Evolutionary conservation across 2,329 filamentous ascomycete species (phyloP).

Genomic region (Neonectria coccinea): DNA sequence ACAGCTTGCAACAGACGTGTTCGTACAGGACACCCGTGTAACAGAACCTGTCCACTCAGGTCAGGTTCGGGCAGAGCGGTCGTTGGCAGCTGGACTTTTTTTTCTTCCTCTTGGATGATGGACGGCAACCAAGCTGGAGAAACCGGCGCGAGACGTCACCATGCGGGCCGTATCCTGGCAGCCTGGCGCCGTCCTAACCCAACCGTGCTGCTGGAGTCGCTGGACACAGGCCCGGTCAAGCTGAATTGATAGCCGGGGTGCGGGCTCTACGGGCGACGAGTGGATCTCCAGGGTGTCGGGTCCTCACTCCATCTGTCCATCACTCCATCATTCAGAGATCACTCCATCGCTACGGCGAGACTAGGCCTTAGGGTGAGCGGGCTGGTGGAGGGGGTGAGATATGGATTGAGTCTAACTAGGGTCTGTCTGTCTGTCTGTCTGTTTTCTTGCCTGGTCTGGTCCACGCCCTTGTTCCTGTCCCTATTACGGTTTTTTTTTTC

Average conservation of each 20-base stretch:
- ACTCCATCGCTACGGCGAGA: slow-evolving; percentile 1
- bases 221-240: slow-evolving; percentile 11
- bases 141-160: slow-evolving; percentile 13
- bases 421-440: not conserved
- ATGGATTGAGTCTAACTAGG: not conserved
- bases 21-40: slow-evolving; percentile 34
- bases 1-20: slow-evolving; percentile 25
- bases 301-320: slow-evolving; percentile 4
- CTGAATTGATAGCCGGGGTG: slow-evolving; percentile 10
- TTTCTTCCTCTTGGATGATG: slow-evolving; percentile 16
- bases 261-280: slow-evolving; percentile 12
- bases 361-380: not conserved
- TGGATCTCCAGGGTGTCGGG: slow-evolving; percentile 16
- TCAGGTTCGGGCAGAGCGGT: slow-evolving; percentile 18
- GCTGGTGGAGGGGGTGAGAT: not conserved
- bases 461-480: not conserved
- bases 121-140: slow-evolving; percentile 13
- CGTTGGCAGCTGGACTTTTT: slow-evolving; percentile 17
- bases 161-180: slow-evolving; percentile 17
- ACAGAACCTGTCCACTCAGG: slow-evolving; percentile 31
- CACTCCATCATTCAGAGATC: slow-evolving; percentile 10
- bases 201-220: slow-evolving; percentile 8
- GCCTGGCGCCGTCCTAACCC: not conserved
- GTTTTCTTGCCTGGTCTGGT: not conserved
- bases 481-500: too few relatives aligned